These are phyloP conservation scores for Salmacisia buchloeana DNA, from an alignment of 1,284 basidiomycete genomes.

Conservation along the genomic window DNA sequence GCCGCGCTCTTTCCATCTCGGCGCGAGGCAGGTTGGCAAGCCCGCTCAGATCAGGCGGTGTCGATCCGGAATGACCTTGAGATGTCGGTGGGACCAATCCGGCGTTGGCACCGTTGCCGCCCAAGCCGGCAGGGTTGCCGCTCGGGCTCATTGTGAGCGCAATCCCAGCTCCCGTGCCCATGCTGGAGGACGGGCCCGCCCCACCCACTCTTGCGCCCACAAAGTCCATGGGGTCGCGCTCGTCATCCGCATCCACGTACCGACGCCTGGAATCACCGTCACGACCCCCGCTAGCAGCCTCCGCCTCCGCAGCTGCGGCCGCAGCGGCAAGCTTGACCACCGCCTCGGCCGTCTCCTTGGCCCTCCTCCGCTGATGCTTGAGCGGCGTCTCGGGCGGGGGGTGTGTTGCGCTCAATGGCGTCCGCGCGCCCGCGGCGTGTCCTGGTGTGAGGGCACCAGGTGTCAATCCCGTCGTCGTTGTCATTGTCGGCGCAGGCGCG, in stretches of 20 bases:
- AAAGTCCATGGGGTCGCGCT: neutral
- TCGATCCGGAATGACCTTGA: neutral
- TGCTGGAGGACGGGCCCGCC: too few species aligned
- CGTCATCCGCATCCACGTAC: neutral
- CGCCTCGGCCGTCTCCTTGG: neutral
- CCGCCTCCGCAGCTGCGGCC: neutral
- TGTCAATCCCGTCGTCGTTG: neutral
- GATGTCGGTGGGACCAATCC: too few species aligned
- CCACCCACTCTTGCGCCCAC: neutral
- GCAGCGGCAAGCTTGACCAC: neutral
- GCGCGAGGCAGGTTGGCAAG: neutral
- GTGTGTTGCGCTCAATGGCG: slow-evolving; percentile 36
- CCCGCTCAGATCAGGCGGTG: neutral
- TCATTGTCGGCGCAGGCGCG: too few species aligned
- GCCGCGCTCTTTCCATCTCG: neutral
- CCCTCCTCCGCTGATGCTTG: slow-evolving; percentile 18
- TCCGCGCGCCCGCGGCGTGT: slow-evolving; percentile 18
- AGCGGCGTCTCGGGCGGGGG: slow-evolving; percentile 38
- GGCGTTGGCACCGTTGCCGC: neutral
- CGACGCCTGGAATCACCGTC: neutral
- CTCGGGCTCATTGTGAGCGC: neutral
- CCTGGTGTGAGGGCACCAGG: neutral
- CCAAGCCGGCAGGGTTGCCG: neutral
- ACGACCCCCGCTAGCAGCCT: neutral
- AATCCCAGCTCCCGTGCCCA: too few species aligned